Evolutionary conservation across 441 rosid genomes (phyloP).

Genomic region (Hypseocharis bilobata): DNA sequence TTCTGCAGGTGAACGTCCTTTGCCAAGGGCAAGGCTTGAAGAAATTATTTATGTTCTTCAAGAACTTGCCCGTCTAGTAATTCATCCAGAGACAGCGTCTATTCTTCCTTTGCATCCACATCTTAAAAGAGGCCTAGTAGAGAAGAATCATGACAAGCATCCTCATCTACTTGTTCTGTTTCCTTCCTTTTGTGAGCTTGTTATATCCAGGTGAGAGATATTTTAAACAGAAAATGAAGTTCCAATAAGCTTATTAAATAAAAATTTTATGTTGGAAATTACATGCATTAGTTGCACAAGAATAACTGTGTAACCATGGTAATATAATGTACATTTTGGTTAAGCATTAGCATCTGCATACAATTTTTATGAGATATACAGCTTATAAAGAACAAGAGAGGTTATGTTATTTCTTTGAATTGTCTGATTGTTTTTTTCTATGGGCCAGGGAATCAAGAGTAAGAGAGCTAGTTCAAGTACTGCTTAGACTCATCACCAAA

Average conservation of each 20-base stretch:
- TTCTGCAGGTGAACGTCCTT: conserved; percentile 51
- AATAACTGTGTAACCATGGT: background rate
- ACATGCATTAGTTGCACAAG: background rate
- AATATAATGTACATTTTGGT: background rate
- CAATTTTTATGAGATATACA: background rate
- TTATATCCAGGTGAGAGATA: conserved; percentile 59
- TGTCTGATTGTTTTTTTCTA: conserved; percentile 15
- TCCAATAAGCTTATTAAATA: background rate
- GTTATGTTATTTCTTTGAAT: background rate
- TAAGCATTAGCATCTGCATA: background rate
- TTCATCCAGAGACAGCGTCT: conserved; percentile 63
- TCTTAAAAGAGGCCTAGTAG: conserved; percentile 42
- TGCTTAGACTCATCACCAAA: conserved; percentile 51
- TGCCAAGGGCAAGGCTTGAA: conserved; percentile 74
- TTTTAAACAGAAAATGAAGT: background rate
- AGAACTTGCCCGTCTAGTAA: conserved; percentile 48
- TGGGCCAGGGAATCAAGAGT: conserved; percentile 62
- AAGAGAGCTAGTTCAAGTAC: conserved; percentile 62
- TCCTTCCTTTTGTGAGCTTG: conserved; percentile 75
- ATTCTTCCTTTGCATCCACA: conserved; percentile 55
- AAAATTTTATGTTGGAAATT: background rate
- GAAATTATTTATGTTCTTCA: conserved; percentile 61
- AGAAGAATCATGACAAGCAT: conserved; percentile 30
- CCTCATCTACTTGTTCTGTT: conserved; percentile 76
- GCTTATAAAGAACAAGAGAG: background rate